Evolutionary conservation across 176 grass and related monocot species (phyloP), one percentile per base, ranked within the genome.

Genomic region (Ensete ventricosum): DNA sequence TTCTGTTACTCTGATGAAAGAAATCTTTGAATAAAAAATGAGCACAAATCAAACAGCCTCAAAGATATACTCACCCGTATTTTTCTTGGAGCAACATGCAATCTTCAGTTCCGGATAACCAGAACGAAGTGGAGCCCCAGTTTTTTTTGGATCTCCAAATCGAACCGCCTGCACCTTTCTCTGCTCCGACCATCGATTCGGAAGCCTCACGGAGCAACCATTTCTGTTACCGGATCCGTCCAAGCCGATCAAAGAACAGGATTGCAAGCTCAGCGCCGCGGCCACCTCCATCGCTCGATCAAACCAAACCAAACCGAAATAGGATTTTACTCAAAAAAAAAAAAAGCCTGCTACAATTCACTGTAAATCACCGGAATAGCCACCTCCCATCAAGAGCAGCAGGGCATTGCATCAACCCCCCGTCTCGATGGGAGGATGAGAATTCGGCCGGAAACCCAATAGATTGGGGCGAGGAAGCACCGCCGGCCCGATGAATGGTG

Each of bases 51-150:
- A 50, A 65, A 70, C 65, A 17, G 17, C 67, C 34, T 50, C 8
- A 20, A 51, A 19, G 14, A 51, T 11, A 51, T 11, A 70, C 48
- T 50, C 67, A 70, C 67, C 67, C 0, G 67, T 50, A 48, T 70
- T 70, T 70, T 70, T 70, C 67, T 58, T 74, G 50, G 21, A 74
- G 19, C 53, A 74, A 55, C 72, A 74, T 10, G 72, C 55, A 74
- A 74, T 55, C 72, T 74, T 74, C 23, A 58, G 53, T 23, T 55
- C 72, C 22, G 14, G 22, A 54, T 11, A 53, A 54, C 14, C 52
- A 17, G 72, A 29, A 2, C 52, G 53, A 19, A 19, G 21, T 5
- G 53, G 24, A 55, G 23, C 72, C 14, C 9, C 21, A 29, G n/a
- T 6, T 3, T 74, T 74, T 53, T 13, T 27, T 8, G 53, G 29